phyloP scores from a whole-genome alignment of 148 eudicot species.

The Rhododendron molle region DNA sequence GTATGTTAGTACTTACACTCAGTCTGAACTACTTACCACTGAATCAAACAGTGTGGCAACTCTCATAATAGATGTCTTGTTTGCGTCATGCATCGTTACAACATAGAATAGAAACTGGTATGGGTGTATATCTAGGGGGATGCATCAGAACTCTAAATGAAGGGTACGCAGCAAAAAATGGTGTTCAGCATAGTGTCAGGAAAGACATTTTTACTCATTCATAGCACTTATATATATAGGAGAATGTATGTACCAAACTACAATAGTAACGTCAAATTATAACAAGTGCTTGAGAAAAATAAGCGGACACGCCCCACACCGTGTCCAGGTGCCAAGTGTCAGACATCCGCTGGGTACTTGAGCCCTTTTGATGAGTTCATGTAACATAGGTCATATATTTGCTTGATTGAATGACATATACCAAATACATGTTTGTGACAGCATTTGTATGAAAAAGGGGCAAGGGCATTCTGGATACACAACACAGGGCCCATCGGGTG shows the following conservation, averaged over 20 bases:
- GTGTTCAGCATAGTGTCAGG: no score
- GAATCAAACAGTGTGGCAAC: background rate
- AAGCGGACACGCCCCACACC: background rate
- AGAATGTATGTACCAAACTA: background rate
- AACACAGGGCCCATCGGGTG: constrained; percentile 89
- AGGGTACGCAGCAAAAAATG: background rate
- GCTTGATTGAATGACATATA: background rate
- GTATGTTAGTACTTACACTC: constrained; percentile 30
- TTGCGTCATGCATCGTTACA: background rate
- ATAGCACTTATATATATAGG: background rate
- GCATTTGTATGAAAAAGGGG: constrained; percentile 60
- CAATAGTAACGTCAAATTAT: background rate
- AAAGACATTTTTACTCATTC: background rate
- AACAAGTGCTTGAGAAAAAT: background rate
- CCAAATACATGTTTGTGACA: constrained; percentile 19
- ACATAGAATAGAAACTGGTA: background rate
- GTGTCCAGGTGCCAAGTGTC: background rate
- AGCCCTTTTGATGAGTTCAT: background rate
- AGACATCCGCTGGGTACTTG: background rate
- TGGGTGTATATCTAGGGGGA: background rate
- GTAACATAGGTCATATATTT: background rate
- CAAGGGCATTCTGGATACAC: constrained; percentile 77
- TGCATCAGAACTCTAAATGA: background rate
- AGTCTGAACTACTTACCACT: background rate
- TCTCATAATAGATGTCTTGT: background rate